phyloP scores from a whole-genome alignment of 805 yeast species.

The Candida silvicultrix region DNA sequence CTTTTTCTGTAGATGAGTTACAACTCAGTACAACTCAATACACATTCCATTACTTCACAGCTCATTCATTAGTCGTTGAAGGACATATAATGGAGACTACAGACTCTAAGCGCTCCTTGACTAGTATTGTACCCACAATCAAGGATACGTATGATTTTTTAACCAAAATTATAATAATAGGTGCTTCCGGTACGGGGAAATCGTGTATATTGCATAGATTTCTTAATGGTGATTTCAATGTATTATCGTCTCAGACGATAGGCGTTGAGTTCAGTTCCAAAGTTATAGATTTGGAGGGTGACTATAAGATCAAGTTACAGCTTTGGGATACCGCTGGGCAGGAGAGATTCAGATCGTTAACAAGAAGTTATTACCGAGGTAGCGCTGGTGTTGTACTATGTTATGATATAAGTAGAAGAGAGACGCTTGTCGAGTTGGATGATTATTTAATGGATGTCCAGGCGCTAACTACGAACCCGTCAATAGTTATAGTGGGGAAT shows the following conservation, averaged over 20 bases:
- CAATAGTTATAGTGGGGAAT: conserved; percentile 29
- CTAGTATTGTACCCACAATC: not conserved
- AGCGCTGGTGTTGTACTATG: conserved; percentile 31
- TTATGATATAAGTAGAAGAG: conserved; percentile 24
- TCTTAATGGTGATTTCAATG: conserved; percentile 19
- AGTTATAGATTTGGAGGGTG: conserved; percentile 18
- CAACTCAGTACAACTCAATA: not conserved
- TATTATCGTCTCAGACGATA: conserved; percentile 27
- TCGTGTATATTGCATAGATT: conserved; percentile 34
- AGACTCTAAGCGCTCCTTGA: not conserved
- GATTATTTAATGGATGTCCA: conserved; percentile 26
- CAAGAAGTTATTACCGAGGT: conserved; percentile 32
- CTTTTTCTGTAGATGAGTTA: not conserved
- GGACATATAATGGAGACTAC: not conserved
- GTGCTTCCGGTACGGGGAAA: conserved; percentile 38
- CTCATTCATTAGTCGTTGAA: no score
- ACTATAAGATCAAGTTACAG: conserved; percentile 18
- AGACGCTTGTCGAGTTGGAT: conserved; percentile 21
- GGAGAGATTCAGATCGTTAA: conserved; percentile 30
- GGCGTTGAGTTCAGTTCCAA: conserved; percentile 34
- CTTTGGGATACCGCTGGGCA: conserved; percentile 34
- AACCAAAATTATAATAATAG: conserved; percentile 35
- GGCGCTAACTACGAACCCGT: conserved; percentile 22
- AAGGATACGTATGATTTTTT: conserved; percentile 26
- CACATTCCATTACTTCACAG: not conserved